Evolutionary conservation across 345 rosid species (phyloP).

Genomic region (Lepidium sativum): DNA sequence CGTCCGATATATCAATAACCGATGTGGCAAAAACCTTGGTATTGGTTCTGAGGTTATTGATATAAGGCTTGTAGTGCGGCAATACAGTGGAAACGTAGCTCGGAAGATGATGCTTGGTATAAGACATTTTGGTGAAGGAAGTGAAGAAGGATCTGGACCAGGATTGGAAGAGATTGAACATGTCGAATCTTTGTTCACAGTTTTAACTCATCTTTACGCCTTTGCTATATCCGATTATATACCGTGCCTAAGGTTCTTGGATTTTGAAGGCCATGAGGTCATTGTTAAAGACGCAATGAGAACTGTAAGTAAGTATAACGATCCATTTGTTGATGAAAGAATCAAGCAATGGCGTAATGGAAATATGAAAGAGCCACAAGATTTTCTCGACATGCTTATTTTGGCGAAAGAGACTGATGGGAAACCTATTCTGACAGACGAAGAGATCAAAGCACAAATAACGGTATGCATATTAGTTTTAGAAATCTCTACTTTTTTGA

Average conservation of each 20-base stretch:
- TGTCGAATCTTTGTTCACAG: constrained; percentile 33
- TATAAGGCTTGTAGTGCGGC: constrained; percentile 25
- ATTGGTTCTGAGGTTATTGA: constrained; percentile 9
- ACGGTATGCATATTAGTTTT: too few relatives aligned
- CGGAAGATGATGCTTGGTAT: constrained; percentile 32
- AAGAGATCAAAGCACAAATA: constrained; percentile 47
- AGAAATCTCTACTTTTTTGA: too few relatives aligned
- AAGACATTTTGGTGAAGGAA: constrained; percentile 35
- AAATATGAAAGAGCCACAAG: constrained; percentile 20
- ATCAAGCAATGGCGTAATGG: constrained; percentile 33
- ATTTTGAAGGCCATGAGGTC: constrained; percentile 49
- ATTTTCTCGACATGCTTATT: constrained; percentile 38
- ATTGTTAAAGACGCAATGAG: constrained; percentile 12
- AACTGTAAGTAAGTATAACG: constrained; percentile 35
- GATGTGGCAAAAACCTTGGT: not conserved
- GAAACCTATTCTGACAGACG: constrained; percentile 23
- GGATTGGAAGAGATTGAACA: constrained; percentile 42
- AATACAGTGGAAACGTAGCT: constrained; percentile 40
- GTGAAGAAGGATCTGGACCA: constrained; percentile 35
- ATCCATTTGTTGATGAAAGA: constrained; percentile 44
- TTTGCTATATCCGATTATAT: constrained; percentile 48
- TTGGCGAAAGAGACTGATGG: constrained; percentile 24
- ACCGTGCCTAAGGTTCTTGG: constrained; percentile 36
- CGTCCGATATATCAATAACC: constrained; percentile 24
- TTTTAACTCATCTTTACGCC: constrained; percentile 25